Conservation (phyloP, 139 green algal genomes). For the Mesotaenium endlicherianum region DNA sequence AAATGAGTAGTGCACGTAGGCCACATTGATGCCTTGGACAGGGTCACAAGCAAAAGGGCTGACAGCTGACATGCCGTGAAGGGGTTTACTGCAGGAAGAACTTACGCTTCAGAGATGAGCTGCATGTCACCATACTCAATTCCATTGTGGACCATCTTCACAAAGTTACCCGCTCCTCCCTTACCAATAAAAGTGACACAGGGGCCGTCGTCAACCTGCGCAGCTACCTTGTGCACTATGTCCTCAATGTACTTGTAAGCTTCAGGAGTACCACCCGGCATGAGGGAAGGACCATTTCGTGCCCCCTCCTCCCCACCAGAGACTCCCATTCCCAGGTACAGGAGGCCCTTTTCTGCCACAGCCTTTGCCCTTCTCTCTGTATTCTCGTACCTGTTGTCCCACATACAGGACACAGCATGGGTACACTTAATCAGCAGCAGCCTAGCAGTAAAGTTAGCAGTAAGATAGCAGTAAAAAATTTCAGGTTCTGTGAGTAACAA, state of each 20-base stretch:
- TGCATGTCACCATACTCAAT: conserved; percentile 99
- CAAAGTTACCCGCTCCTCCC: conserved; percentile 92
- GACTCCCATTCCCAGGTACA: conserved; percentile 98
- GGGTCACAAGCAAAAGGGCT: no score
- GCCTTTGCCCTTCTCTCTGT: conserved; percentile 82
- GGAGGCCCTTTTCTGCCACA: conserved; percentile 80
- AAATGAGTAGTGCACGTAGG: no score
- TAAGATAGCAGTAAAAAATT: no score
- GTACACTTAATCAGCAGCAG: no score
- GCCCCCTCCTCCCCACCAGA: conserved; percentile 96
- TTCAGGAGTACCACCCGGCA: conserved; percentile 90
- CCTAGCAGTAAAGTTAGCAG: no score
- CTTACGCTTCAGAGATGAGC: conserved; percentile 83
- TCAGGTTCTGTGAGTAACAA: no score
- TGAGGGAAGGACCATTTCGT: conserved; percentile 85
- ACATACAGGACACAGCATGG: background rate
- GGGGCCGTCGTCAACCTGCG: conserved; percentile 92
- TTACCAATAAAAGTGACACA: conserved; percentile 92
- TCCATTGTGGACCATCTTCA: conserved; percentile 99
- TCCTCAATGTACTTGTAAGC: conserved; percentile 81
- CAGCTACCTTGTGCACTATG: conserved; percentile 90
- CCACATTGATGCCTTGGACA: no score
- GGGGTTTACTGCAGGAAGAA: no score
- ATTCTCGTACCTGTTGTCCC: conserved; percentile 86
- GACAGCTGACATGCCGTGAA: no score